phyloP scores from a whole-genome alignment of 2,329 filamentous ascomycete genomes.

The Diaporthe citrichinensis region DNA sequence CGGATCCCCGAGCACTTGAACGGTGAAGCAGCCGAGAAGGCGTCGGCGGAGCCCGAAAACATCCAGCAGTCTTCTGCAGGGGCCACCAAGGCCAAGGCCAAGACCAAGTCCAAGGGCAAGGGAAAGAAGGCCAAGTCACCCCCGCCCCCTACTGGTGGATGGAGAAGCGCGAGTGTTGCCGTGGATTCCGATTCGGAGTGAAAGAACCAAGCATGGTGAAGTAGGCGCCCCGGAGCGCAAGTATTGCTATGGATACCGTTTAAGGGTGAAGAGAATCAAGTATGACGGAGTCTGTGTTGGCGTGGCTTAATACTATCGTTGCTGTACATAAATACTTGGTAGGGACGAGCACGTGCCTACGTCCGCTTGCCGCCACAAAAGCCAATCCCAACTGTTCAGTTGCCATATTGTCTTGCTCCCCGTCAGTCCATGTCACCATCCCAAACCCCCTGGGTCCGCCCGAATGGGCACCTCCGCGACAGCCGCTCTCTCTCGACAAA shows the following conservation, averaged over 20 bases:
- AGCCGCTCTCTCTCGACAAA: neutral
- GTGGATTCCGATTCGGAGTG: conserved; percentile 36
- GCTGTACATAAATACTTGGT: neutral
- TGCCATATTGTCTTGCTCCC: neutral
- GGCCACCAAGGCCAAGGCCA: conserved; percentile 10
- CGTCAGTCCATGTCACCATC: neutral
- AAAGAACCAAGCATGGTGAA: neutral
- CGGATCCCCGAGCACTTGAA: conserved; percentile 36
- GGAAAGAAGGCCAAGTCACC: neutral
- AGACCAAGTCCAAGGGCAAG: neutral
- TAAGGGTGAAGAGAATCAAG: neutral
- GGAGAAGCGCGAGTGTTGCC: conserved; percentile 30
- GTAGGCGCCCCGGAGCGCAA: neutral
- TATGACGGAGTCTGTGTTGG: neutral
- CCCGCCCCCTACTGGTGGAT: neutral
- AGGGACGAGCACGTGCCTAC: neutral
- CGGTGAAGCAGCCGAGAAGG: conserved; percentile 28
- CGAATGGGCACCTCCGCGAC: neutral
- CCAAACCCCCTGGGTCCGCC: neutral
- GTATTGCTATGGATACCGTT: no score
- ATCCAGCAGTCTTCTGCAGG: neutral
- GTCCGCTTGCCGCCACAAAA: neutral
- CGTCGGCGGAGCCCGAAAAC: conserved; percentile 8
- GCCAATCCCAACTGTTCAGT: neutral
- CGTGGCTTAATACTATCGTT: neutral